A percentile compares a stretch with the other conserved stretches of the same genome.
phyloP scores from a whole-genome alignment of 306 rosid genomes.

The Lotus japonicus region DNA sequence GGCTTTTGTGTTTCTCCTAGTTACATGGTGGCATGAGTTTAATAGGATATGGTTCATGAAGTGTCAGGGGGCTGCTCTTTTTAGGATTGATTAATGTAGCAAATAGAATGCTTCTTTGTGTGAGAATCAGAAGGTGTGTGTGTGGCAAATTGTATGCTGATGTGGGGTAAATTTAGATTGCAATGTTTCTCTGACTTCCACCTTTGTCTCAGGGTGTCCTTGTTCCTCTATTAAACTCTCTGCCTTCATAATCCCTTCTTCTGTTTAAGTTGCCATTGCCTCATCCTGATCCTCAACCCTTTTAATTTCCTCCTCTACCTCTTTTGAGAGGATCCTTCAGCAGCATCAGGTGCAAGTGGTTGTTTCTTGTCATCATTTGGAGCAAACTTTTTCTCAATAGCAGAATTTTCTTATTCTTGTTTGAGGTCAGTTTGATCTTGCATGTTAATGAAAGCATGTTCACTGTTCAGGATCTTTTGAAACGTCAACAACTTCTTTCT shows the following conservation, averaged over 20 bases:
- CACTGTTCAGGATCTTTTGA: not conserved
- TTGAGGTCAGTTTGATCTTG: constrained; percentile 7
- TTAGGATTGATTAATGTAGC: too few species aligned
- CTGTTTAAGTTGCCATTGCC: constrained; percentile 4
- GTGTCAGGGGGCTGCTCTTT: too few species aligned
- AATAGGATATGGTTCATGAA: too few species aligned
- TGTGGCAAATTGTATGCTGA: too few species aligned
- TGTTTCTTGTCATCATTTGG: constrained; percentile 19
- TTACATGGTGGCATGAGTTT: too few species aligned
- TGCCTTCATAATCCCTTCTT: constrained; percentile 5
- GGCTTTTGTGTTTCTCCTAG: too few species aligned
- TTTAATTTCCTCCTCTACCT: constrained; percentile 12
- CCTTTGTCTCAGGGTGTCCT: constrained; percentile 17
- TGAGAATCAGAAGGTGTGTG: too few species aligned
- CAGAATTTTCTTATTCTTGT: constrained; percentile 7
- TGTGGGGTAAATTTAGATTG: constrained; percentile 21
- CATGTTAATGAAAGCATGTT: not conserved
- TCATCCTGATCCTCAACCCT: constrained; percentile 17
- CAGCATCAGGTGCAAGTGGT: not conserved
- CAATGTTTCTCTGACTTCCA: constrained; percentile 14
- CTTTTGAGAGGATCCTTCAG: constrained; percentile 16
- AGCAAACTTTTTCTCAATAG: constrained; percentile 13
- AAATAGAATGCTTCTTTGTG: too few species aligned
- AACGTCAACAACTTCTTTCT: not conserved
- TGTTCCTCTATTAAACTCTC: constrained; percentile 19